Evolutionary conservation across 441 rosid genomes (phyloP).

Genomic region (Aleurites moluccanus): DNA sequence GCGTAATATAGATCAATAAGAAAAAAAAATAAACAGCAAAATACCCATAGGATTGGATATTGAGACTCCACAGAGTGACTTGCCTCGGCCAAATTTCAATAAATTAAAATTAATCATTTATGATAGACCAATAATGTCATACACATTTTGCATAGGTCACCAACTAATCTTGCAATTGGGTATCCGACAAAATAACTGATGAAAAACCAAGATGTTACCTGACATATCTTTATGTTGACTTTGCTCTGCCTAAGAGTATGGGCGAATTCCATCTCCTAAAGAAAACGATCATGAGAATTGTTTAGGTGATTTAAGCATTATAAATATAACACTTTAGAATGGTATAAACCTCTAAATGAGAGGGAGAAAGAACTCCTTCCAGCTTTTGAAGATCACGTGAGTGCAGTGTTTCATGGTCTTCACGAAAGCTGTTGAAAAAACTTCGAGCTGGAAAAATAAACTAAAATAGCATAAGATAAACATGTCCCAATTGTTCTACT

Average conservation of each 20-base stretch:
- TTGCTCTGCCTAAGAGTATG: slow-evolving; percentile 85
- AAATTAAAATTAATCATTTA: neutral
- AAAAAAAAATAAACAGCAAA: no score
- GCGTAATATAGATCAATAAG: no score
- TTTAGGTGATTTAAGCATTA: neutral
- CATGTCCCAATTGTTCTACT: slow-evolving; percentile 4
- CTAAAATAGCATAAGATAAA: slow-evolving; percentile 16
- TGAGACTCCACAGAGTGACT: no score
- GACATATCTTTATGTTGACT: slow-evolving; percentile 85
- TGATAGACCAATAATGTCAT: neutral
- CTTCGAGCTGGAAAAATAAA: slow-evolving; percentile 59
- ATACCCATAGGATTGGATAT: no score
- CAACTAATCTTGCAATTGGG: neutral
- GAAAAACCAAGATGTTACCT: slow-evolving; percentile 47
- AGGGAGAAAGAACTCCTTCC: slow-evolving; percentile 93
- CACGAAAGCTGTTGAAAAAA: slow-evolving; percentile 80
- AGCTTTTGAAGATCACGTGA: slow-evolving; percentile 87
- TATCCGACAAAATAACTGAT: neutral
- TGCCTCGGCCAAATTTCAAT: neutral
- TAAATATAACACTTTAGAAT: slow-evolving; percentile 5
- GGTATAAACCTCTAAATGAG: slow-evolving; percentile 80
- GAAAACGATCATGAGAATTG: slow-evolving; percentile 11
- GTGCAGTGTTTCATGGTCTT: slow-evolving; percentile 89
- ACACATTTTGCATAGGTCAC: neutral
- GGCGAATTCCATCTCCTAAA: slow-evolving; percentile 92